These are phyloP conservation scores for Leccinellum rugosiceps DNA, from an alignment of 768 basidiomycete species.

Conservation along the genomic window DNA sequence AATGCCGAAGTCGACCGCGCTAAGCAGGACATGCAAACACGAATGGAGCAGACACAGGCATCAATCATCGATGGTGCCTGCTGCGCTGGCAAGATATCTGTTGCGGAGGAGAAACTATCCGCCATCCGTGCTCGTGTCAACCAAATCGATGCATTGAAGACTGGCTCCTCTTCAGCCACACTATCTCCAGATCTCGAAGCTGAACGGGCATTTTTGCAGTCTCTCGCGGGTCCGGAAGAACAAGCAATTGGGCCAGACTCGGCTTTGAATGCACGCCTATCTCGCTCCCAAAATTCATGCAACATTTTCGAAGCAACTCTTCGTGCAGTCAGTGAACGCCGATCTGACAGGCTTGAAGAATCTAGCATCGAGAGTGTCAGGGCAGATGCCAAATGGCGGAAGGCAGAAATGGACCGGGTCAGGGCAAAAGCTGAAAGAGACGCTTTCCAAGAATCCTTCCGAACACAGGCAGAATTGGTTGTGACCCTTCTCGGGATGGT, in stretches of 20 bases:
- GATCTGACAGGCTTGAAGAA: slow-evolving; percentile 76
- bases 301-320: slow-evolving; percentile 86
- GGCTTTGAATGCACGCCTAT: slow-evolving; percentile 52
- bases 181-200: slow-evolving; percentile 63
- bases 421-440: slow-evolving; percentile 66
- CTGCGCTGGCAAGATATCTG: slow-evolving; percentile 66
- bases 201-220: slow-evolving; percentile 65
- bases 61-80: slow-evolving; percentile 74
- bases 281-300: slow-evolving; percentile 68
- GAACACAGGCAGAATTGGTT: slow-evolving; percentile 62
- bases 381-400: slow-evolving; percentile 61
- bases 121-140: slow-evolving; percentile 61
- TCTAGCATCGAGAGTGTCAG: slow-evolving; percentile 65
- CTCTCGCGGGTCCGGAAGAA: slow-evolving; percentile 71
- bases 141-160: slow-evolving; percentile 47
- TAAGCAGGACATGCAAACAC: slow-evolving; percentile 66
- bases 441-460: slow-evolving; percentile 58
- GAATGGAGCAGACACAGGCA: slow-evolving; percentile 66
- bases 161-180: slow-evolving; percentile 31
- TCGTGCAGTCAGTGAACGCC: slow-evolving; percentile 77
- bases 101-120: slow-evolving; percentile 65
- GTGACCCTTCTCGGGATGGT: slow-evolving; percentile 78
- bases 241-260: slow-evolving; percentile 58
- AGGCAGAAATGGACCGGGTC: slow-evolving; percentile 66
- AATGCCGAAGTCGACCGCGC: slow-evolving; percentile 70